A percentile compares a stretch with the other conserved stretches of the same genome.
These are phyloP conservation scores for Fusarium compactum DNA, from an alignment of 2,329 filamentous ascomycete genomes.

Conservation along the genomic window DNA sequence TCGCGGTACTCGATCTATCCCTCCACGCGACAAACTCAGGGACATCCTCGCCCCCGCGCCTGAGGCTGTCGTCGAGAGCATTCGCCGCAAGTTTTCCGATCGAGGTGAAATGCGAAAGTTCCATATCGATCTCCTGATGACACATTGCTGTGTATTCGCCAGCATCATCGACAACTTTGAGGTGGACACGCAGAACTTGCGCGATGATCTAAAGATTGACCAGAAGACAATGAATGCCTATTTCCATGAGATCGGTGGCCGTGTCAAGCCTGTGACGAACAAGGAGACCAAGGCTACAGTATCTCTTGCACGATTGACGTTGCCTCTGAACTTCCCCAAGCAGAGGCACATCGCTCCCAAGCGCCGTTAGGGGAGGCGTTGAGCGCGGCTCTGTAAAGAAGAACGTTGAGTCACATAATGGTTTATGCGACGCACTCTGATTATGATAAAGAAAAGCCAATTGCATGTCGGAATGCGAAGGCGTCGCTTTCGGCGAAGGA, in stretches of 20 bases:
- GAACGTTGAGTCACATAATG: neutral
- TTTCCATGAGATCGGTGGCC: conserved; percentile 81
- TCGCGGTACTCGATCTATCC: conserved; percentile 64
- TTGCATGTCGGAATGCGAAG: conserved; percentile 32
- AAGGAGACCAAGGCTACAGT: conserved; percentile 69
- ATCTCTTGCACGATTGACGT: conserved; percentile 75
- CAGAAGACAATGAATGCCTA: conserved; percentile 78
- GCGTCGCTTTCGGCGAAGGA: conserved; percentile 37
- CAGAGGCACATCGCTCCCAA: conserved; percentile 52
- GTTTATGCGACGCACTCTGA: conserved; percentile 3
- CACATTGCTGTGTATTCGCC: conserved; percentile 78
- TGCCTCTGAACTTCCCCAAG: conserved; percentile 89
- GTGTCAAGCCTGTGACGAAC: conserved; percentile 69
- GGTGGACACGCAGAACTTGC: conserved; percentile 76
- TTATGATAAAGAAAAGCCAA: conserved; percentile 26
- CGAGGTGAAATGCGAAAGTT: conserved; percentile 75
- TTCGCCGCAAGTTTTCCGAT: conserved; percentile 77
- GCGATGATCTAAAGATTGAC: conserved; percentile 78
- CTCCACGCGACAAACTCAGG: conserved; percentile 71
- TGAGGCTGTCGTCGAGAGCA: conserved; percentile 72
- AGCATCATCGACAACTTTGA: conserved; percentile 80
- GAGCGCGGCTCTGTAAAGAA: neutral
- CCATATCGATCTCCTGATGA: conserved; percentile 77
- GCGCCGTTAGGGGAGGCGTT: conserved; percentile 33
- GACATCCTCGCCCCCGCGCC: conserved; percentile 68